phyloP scores from a whole-genome alignment of 768 basidiomycete genomes.

The Kockovaella imperatae region DNA sequence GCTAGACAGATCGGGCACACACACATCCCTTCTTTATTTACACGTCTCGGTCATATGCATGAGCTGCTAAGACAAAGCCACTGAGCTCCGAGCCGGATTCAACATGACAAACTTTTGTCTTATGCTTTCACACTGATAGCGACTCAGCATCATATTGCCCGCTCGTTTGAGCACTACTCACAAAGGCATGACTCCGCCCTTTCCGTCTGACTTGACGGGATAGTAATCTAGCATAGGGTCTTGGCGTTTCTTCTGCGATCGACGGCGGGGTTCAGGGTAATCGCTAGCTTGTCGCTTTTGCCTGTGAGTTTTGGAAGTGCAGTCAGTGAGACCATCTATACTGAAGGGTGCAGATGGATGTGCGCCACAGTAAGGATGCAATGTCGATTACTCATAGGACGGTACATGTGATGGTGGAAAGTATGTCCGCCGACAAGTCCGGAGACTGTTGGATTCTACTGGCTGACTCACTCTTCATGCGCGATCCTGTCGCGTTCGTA shows the following conservation, averaged over 20 bases:
- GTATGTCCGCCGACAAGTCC: not conserved
- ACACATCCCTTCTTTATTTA: no score
- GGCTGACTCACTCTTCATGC: slow-evolving; percentile 2
- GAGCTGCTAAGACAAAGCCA: not conserved
- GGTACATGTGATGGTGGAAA: not conserved
- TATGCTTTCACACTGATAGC: no score
- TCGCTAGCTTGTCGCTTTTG: no score
- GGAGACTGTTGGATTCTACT: not conserved
- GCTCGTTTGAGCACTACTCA: not conserved
- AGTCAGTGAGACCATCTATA: no score
- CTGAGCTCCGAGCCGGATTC: not conserved
- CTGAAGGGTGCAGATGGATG: no score
- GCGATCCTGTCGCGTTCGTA: slow-evolving; percentile 9
- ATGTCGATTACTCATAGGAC: not conserved
- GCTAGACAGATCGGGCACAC: no score
- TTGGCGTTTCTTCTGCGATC: no score
- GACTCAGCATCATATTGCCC: no score
- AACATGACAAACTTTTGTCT: no score
- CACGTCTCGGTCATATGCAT: not conserved
- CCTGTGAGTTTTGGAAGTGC: no score
- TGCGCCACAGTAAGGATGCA: no score
- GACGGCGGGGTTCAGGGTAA: no score
- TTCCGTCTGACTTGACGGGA: not conserved
- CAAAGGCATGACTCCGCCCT: not conserved
- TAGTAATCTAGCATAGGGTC: not conserved